Conservation (phyloP, 2,329 filamentous ascomycete species). For the Westerdykella sp. region DNA sequence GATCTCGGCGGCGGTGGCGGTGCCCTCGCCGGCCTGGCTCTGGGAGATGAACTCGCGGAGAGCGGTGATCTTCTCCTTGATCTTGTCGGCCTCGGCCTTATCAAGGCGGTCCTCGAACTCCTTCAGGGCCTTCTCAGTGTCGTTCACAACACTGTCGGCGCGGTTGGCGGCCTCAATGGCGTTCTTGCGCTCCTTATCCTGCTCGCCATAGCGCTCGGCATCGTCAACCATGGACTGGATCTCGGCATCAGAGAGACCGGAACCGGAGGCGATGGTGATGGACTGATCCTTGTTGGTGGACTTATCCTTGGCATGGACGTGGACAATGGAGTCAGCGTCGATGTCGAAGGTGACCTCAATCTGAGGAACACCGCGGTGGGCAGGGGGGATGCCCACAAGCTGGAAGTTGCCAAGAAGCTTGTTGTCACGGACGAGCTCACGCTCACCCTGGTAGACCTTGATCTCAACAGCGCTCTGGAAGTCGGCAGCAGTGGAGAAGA, state of each 20-base stretch:
- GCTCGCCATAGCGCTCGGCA: constrained; percentile 91
- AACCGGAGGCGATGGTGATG: constrained; percentile 97
- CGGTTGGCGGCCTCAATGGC: constrained; percentile 96
- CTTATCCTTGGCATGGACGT: constrained; percentile 98
- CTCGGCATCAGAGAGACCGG: constrained; percentile 88
- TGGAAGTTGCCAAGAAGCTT: constrained; percentile 99
- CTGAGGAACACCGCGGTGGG: constrained; percentile 92
- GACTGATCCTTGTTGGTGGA: constrained; percentile 99
- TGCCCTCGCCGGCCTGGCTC: constrained; percentile 88
- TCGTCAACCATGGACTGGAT: constrained; percentile 98
- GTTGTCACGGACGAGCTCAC: constrained; percentile 98
- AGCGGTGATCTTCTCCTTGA: constrained; percentile 84
- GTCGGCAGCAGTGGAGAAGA: constrained; percentile 95
- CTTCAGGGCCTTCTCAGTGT: constrained; percentile 96
- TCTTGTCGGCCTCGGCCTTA: constrained; percentile 88
- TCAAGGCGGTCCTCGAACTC: constrained; percentile 94
- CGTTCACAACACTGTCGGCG: constrained; percentile 91
- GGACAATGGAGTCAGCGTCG: constrained; percentile 94
- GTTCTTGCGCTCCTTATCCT: constrained; percentile 93
- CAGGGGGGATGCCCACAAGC: constrained; percentile 92
- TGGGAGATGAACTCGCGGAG: constrained; percentile 88
- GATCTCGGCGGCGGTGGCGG: constrained; percentile 80
- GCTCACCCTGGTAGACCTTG: constrained; percentile 99
- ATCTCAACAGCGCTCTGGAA: constrained; percentile 99
- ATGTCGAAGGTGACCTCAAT: constrained; percentile 99